Percentiles rank a stretch among this genome's conserved stretches.
Conservation (phyloP, 352 stramenopile species). For the Peronospora farinosa region DNA sequence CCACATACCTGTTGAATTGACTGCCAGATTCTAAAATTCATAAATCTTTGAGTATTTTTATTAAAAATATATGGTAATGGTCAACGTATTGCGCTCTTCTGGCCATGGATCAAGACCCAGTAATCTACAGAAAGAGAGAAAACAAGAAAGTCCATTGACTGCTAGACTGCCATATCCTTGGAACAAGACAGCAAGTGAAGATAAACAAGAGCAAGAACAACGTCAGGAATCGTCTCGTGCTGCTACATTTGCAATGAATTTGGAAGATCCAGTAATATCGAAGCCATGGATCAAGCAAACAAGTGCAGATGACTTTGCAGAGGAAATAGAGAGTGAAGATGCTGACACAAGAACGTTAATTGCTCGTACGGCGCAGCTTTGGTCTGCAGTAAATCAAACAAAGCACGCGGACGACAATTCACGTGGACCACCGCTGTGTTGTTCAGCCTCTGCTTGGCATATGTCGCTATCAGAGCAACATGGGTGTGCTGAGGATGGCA, state of each 20-base stretch:
- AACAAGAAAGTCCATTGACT: neutral
- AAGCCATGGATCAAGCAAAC: neutral
- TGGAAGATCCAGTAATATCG: neutral
- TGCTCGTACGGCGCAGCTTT: slow-evolving; percentile 28
- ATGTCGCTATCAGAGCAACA: slow-evolving; percentile 6
- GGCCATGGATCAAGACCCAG: neutral
- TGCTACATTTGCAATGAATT: slow-evolving; percentile 1
- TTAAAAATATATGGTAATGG: neutral
- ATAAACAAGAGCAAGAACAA: slow-evolving; percentile 6
- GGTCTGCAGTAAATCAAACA: slow-evolving; percentile 26
- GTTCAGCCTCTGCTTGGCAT: slow-evolving; percentile 6
- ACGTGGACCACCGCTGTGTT: neutral
- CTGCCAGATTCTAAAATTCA: neutral
- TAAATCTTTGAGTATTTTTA: neutral
- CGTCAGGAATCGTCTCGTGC: slow-evolving; percentile 2
- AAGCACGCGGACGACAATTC: slow-evolving; percentile 9
- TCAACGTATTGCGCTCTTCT: slow-evolving; percentile 5
- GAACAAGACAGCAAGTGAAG: slow-evolving; percentile 17
- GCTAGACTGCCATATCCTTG: neutral
- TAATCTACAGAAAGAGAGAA: slow-evolving; percentile 20
- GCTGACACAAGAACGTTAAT: slow-evolving; percentile 32
- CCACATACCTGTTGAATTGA: slow-evolving; percentile 1
- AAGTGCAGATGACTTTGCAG: slow-evolving; percentile 14
- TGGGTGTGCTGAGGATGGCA: slow-evolving; percentile 11
- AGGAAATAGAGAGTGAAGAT: slow-evolving; percentile 31